Evolutionary conservation across 2,329 filamentous ascomycete genomes (phyloP).

Genomic region (Coniochaeta pulveracea): DNA sequence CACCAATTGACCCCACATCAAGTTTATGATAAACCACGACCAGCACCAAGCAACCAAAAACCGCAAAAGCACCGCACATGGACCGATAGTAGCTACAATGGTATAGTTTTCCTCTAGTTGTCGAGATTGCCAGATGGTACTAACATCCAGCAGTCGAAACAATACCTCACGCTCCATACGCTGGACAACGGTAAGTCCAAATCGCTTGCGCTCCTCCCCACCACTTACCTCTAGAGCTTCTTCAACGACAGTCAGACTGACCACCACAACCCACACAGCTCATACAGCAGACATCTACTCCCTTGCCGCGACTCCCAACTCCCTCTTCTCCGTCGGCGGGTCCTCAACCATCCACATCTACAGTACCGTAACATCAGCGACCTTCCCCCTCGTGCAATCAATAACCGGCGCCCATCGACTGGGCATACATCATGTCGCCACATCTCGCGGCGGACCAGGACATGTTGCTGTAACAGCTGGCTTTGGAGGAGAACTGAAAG

Average conservation of each 20-base stretch:
- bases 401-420: slow-evolving; percentile 72
- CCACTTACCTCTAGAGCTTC: slow-evolving; percentile 9
- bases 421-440: slow-evolving; percentile 82
- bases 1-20: slow-evolving; percentile 9
- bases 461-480: slow-evolving; percentile 70
- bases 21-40: slow-evolving; percentile 11
- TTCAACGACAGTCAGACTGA: too few species aligned
- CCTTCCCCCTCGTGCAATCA: slow-evolving; percentile 69
- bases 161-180: slow-evolving; percentile 90
- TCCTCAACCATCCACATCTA: slow-evolving; percentile 74
- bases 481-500: slow-evolving; percentile 78
- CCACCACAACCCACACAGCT: slow-evolving; percentile 35
- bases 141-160: slow-evolving; percentile 65
- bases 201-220: slow-evolving; percentile 7
- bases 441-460: slow-evolving; percentile 49
- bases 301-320: slow-evolving; percentile 61
- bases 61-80: slow-evolving; percentile 16
- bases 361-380: slow-evolving; percentile 51
- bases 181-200: slow-evolving; percentile 65
- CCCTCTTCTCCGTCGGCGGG: slow-evolving; percentile 75
- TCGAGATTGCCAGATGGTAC: background rate
- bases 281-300: slow-evolving; percentile 80
- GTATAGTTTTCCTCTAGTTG: too few species aligned
- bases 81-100: slow-evolving; percentile 28
- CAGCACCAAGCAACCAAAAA: slow-evolving; percentile 3